Conservation (phyloP, 805 yeast species). For the Yarrowia osloensis region DNA sequence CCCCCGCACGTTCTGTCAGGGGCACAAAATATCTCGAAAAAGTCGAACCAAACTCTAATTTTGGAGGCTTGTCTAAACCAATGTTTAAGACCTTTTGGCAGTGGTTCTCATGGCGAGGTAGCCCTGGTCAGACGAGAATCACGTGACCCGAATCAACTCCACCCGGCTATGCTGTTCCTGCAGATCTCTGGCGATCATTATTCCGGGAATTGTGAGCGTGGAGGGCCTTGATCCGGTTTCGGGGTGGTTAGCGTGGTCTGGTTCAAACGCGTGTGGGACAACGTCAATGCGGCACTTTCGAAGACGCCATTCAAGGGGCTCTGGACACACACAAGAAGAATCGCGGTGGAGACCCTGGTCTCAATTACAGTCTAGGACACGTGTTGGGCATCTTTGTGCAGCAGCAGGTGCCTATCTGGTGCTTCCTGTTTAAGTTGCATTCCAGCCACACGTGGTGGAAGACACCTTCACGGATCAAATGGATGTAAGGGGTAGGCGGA, state of each 20-base stretch:
- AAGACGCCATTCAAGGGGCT: neutral
- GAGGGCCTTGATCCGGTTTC: no score
- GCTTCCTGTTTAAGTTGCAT: slow-evolving; percentile 14
- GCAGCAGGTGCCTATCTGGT: neutral
- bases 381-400: neutral
- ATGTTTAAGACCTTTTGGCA: neutral
- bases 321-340: no score
- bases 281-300: no score
- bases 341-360: no score
- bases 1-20: no score
- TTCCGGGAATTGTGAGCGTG: neutral
- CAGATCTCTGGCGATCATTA: neutral
- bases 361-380: neutral
- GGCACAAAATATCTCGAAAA: no score
- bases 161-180: slow-evolving; percentile 16
- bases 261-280: no score
- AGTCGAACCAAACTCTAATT: neutral
- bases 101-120: neutral
- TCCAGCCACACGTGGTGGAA: slow-evolving; percentile 28
- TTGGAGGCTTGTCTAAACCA: neutral
- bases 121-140: neutral
- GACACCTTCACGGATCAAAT: slow-evolving; percentile 2
- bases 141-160: neutral
- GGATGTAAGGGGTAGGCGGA: slow-evolving; percentile 24
- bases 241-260: no score